Evolutionary conservation across 2,329 filamentous ascomycete genomes (phyloP), one percentile per base, ranked within the genome.

Genomic region (Epichloe coenophiala): DNA sequence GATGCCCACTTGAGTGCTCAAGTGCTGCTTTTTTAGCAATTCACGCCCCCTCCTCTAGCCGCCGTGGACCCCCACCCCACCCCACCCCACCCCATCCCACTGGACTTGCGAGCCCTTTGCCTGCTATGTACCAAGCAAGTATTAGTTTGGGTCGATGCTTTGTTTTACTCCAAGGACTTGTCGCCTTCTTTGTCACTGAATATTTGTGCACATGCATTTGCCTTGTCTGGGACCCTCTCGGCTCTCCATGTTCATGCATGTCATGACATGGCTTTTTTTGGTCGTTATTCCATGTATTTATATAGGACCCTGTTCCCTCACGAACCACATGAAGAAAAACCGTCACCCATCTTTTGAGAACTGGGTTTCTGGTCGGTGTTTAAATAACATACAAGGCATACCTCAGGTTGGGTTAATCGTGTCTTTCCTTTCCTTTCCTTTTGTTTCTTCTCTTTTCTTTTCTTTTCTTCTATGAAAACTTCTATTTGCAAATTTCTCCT

Each of bases 161-260:
- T 39, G 7, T 21, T 41, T 48, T 39, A 12, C 6, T 17, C 13
- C 7, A 41, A n/a, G n/a, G n/a, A 37, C 27, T 36, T 43, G n/a
- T 35, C 19, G 49, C 45, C 40, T 50, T 37, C 51, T 51, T 50
- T 47, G 49, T 55, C 50, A 52, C 55, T 55, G 52, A 50, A 53
- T 53, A 54, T 48, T 51, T 23, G 47, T 46, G 50, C 51, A 53
- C 53, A 53, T 57, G 52, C 53, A 52, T 50, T 53, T 59, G 53
- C 55, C 55, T 58, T 58, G 54, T 58, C 44, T 45, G 54, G 56
- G 64, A 65, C 63, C 62, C 63, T 64, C 61, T 46, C n/a, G 41
- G 45, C 59, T 63, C 63, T 64, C 64, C 63, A 65, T 66, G 61
- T 59, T 60, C 63, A 65, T 67, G 64, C 65, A 66, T 59, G 55